Evolutionary conservation across 345 rosid genomes (phyloP), one percentile per base, ranked within the genome.

Genomic region (Ceriops tagal): DNA sequence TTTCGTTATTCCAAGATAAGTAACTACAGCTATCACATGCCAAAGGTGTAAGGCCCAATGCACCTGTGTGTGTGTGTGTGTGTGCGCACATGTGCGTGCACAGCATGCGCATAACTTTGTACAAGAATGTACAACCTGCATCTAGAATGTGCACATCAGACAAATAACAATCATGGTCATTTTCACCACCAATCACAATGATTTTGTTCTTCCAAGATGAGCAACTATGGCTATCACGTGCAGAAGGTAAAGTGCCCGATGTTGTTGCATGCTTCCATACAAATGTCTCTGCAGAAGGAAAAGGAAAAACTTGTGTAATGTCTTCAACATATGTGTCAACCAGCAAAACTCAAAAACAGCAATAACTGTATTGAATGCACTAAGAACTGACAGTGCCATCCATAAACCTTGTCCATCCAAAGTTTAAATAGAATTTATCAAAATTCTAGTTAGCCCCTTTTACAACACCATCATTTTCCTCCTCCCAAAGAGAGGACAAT

Each of bases 91-190:
- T 52, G 19, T 58, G 3, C 62, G 7, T 26, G 20, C 26, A 56
- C 31, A 1, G 26, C 30, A 2, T 24, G 24, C 6, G 3, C 24
- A 24, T 56, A 24, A 24, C 28, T 24, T 56, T 58, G 62, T 21
- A 37, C 8, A 37, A 51, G 16, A 73, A 62, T n/a, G 19, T n/a
- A 37, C 28, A 63, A 92, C 99, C 98, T 86, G 99, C 77, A 78
- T 95, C 97, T 79, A 95, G 88, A 67, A 95, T 77, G 78, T 95
- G 93, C 57, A 90, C 99, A 84, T 95, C 99, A 21, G 97, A 90
- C 77, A 92, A 75, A 77, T 92, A 95, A 76, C 83, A 89, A 83
- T 95, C 99, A 76, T 83, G 88, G 27, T 87, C 93, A 84, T 95
- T 96, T 89, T 95, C 99, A 58, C 99, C 99, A 55, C 99, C 99